These are phyloP conservation scores for Cicer arietinum DNA, from an alignment of 306 rosid genomes.

Conservation along the genomic window DNA sequence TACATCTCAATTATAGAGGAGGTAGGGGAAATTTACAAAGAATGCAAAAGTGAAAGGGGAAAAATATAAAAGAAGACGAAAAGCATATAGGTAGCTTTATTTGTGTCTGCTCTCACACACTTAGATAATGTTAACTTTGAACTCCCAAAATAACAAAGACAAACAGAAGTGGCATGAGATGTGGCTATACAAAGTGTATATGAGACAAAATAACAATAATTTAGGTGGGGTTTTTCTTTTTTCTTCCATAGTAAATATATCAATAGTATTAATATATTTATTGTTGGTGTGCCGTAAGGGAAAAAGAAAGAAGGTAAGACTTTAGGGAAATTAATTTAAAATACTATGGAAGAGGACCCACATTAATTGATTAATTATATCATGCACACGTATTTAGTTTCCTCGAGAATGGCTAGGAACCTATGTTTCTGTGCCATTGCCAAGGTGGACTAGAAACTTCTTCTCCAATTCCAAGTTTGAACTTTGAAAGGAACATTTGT, in stretches of 20 bases:
- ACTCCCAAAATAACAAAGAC: conserved; percentile 28
- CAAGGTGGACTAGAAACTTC: conserved; percentile 50
- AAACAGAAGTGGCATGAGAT: conserved; percentile 29
- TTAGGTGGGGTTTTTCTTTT: conserved; percentile 30
- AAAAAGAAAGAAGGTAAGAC: not conserved
- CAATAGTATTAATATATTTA: not conserved
- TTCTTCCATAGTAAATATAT: not conserved
- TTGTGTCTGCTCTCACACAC: conserved; percentile 13
- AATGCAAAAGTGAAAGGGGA: not conserved
- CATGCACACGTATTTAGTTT: conserved; percentile 51
- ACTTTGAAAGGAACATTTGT: conserved; percentile 34
- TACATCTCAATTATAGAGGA: too few relatives aligned
- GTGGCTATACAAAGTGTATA: conserved; percentile 7
- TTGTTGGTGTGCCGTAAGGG: not conserved
- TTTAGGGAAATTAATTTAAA: not conserved
- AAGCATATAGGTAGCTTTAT: conserved; percentile 41
- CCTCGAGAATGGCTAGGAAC: conserved; percentile 30
- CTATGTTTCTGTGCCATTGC: conserved; percentile 47
- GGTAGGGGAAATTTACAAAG: not conserved
- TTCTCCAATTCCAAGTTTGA: conserved; percentile 43
- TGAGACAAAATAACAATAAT: conserved; percentile 43
- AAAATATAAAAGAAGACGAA: not conserved
- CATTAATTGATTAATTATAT: not conserved
- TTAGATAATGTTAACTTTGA: conserved; percentile 34
- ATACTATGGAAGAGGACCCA: conserved; percentile 36